Evolutionary conservation across 2,329 filamentous ascomycete genomes (phyloP).

Genomic region (Paracorniculantispora psalliotae): DNA sequence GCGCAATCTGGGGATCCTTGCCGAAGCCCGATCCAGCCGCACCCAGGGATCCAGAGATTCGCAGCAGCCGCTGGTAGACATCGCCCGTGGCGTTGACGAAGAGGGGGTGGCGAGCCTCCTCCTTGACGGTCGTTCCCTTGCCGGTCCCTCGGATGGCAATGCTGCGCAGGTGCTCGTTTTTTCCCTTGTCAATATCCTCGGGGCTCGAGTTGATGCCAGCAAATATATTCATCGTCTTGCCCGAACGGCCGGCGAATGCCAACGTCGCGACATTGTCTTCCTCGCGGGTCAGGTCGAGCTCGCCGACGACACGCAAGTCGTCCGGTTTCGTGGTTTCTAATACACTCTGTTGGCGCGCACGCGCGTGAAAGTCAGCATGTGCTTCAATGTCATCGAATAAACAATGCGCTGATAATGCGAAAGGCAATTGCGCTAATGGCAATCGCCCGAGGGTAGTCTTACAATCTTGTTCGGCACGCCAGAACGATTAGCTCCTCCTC

Average conservation of each 20-base stretch:
- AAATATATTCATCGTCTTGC: conserved; percentile 50
- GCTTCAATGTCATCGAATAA: not conserved
- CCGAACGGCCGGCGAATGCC: conserved; percentile 59
- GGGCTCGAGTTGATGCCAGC: conserved; percentile 82
- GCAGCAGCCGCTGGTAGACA: conserved; percentile 55
- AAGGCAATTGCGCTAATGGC: not conserved
- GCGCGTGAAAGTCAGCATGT: not conserved
- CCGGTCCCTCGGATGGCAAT: conserved; percentile 54
- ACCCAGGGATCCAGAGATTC: conserved; percentile 62
- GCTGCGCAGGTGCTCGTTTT: conserved; percentile 78
- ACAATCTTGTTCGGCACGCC: conserved; percentile 87
- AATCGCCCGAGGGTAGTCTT: conserved; percentile 28
- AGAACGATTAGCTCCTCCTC: conserved; percentile 74
- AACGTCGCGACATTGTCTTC: conserved; percentile 89
- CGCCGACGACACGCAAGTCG: conserved; percentile 59
- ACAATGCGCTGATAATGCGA: not conserved
- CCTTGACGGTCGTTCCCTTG: conserved; percentile 25
- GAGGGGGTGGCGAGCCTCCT: conserved; percentile 39
- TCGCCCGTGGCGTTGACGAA: conserved; percentile 47
- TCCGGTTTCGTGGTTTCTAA: conserved; percentile 64
- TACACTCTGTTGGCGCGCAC: conserved; percentile 48
- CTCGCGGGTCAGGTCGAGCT: conserved; percentile 72
- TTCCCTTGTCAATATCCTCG: conserved; percentile 65
- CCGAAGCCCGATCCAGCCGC: conserved; percentile 75
- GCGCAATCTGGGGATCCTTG: conserved; percentile 68